Evolutionary conservation across 306 rosid genomes (phyloP).

Genomic region (Prunus salicina): DNA sequence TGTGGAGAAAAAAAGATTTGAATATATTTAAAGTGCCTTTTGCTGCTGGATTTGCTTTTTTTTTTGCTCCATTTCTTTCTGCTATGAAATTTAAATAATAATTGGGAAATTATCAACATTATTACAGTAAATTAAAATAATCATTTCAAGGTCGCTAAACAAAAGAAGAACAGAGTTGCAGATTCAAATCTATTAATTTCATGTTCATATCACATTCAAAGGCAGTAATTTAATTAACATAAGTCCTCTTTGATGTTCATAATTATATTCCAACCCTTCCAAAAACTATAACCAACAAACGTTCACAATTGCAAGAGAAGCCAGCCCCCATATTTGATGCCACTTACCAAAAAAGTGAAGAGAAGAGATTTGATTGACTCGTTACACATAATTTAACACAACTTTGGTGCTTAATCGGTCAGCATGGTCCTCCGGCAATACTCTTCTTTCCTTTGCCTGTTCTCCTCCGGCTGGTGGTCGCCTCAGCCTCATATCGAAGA

Average conservation of each 20-base stretch:
- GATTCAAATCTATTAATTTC: neutral
- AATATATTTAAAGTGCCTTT: constrained; percentile 34
- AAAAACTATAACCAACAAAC: constrained; percentile 33
- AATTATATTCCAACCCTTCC: constrained; percentile 10
- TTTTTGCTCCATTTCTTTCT: neutral
- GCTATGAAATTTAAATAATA: neutral
- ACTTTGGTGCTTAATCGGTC: neutral
- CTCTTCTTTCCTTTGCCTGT: constrained; percentile 53
- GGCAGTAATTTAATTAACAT: constrained; percentile 12
- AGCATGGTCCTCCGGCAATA: neutral
- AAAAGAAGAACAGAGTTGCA: neutral
- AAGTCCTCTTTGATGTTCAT: neutral
- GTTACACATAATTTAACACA: neutral
- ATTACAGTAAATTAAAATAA: neutral
- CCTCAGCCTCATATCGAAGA: constrained; percentile 33
- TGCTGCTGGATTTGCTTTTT: neutral
- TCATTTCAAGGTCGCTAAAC: neutral
- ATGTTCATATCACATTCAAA: constrained; percentile 13
- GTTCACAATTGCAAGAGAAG: constrained; percentile 15
- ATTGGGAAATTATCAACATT: neutral
- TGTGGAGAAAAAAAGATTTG: constrained; percentile 18
- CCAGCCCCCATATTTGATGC: constrained; percentile 6
- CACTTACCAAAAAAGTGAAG: constrained; percentile 35
- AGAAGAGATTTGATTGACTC: neutral
- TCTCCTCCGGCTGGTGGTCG: constrained; percentile 39